A percentile compares a stretch with the other conserved stretches of the same genome.
Evolutionary conservation across 2,329 filamentous ascomycete genomes (phyloP).

Genomic region (Clarireedia paspali): DNA sequence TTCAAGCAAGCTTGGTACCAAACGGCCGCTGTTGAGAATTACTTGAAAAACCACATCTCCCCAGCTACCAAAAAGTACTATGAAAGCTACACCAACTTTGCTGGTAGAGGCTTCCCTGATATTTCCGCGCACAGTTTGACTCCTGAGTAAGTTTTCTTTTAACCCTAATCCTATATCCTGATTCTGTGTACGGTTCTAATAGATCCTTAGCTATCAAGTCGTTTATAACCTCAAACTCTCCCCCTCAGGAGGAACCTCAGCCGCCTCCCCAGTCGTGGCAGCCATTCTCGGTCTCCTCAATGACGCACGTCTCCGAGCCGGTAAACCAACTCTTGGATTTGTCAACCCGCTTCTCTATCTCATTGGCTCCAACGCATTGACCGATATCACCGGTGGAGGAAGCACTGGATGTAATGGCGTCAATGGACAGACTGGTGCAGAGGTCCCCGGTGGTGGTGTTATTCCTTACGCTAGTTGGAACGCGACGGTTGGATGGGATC

Average conservation of each 20-base stretch:
- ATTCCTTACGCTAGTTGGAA: constrained; percentile 20
- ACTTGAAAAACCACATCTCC: constrained; percentile 30
- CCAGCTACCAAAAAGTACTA: constrained; percentile 37
- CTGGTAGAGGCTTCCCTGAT: constrained; percentile 42
- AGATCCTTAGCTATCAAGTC: constrained; percentile 10
- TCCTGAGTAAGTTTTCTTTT: constrained; percentile 9
- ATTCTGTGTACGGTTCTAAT: not conserved
- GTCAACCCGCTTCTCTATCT: constrained; percentile 35
- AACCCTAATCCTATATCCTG: not conserved
- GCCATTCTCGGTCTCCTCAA: constrained; percentile 54
- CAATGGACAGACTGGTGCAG: constrained; percentile 9
- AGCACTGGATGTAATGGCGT: constrained; percentile 30
- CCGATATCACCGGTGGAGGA: constrained; percentile 32
- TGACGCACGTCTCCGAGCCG: constrained; percentile 46
- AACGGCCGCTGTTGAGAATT: constrained; percentile 32
- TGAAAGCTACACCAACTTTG: constrained; percentile 35
- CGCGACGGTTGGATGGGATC: constrained; percentile 29
- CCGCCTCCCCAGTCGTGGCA: constrained; percentile 47
- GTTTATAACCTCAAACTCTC: constrained; percentile 4
- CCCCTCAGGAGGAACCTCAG: constrained; percentile 41
- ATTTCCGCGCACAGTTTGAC: constrained; percentile 33
- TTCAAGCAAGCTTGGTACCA: constrained; percentile 42
- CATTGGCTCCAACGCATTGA: constrained; percentile 28
- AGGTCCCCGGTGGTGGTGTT: constrained; percentile 9
- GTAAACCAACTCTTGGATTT: constrained; percentile 36